These are phyloP conservation scores for Craterostigma plantagineum DNA, from an alignment of 257 asterid genomes.

Conservation along the genomic window DNA sequence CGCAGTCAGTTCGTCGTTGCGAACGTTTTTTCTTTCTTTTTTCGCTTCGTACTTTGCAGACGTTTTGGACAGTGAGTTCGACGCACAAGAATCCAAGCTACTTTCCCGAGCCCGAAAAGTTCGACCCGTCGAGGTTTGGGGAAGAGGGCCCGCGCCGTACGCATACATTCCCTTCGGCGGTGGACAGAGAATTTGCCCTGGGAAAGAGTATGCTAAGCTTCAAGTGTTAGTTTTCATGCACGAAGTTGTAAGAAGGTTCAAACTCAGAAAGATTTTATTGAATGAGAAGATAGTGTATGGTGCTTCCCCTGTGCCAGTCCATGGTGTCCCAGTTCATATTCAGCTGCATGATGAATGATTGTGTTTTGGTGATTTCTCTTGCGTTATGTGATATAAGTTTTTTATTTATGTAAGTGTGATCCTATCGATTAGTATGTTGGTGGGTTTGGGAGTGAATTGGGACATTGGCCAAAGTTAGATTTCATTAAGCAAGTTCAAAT, in stretches of 20 bases:
- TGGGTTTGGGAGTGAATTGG: too few relatives aligned
- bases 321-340: constrained; percentile 26
- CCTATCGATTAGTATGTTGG: too few relatives aligned
- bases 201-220: constrained; percentile 44
- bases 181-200: constrained; percentile 58
- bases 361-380: too few relatives aligned
- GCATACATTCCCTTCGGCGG: constrained; percentile 61
- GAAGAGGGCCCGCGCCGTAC: constrained; percentile 37
- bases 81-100: constrained; percentile 30
- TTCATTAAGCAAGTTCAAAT: too few relatives aligned
- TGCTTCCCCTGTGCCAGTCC: constrained; percentile 33
- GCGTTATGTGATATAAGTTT: too few relatives aligned
- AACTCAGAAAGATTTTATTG: constrained; percentile 23
- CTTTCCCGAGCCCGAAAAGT: constrained; percentile 12
- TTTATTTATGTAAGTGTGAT: too few relatives aligned
- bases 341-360: constrained; percentile 14
- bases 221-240: constrained; percentile 37
- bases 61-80: constrained; percentile 34
- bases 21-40: background rate
- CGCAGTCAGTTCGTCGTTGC: background rate
- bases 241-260: constrained; percentile 18
- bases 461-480: too few relatives aligned
- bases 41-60: constrained; percentile 15
- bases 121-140: constrained; percentile 57
- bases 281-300: constrained; percentile 29